Evolutionary conservation across 176 grass and related monocot genomes (phyloP).

Genomic region (Leersia perrieri): DNA sequence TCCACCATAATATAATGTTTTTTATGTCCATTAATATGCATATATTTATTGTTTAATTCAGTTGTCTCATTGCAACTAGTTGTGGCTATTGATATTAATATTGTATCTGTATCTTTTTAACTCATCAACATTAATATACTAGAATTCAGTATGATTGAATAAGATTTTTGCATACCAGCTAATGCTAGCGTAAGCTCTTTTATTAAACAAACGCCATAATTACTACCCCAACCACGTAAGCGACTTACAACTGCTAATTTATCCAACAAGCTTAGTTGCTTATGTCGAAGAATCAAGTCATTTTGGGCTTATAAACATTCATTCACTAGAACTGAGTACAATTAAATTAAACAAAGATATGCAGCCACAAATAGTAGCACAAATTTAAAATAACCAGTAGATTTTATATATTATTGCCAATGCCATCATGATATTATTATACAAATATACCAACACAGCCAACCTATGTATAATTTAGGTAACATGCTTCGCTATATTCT

Average conservation of each 20-base stretch:
- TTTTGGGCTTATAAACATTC: not conserved
- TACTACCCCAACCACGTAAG: not conserved
- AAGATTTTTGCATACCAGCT: not conserved
- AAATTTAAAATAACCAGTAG: not conserved
- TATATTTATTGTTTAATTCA: not conserved
- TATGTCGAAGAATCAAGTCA: no score
- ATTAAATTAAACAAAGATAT: not conserved
- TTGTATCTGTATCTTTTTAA: not conserved
- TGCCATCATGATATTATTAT: not conserved
- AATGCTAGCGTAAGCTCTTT: no score
- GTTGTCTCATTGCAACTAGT: not conserved
- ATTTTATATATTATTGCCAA: not conserved
- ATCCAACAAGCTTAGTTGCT: not conserved
- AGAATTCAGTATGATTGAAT: not conserved
- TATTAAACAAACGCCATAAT: not conserved
- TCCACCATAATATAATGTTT: not conserved
- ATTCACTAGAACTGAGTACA: not conserved
- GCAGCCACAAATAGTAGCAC: not conserved
- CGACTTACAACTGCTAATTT: not conserved
- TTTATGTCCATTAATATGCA: not conserved
- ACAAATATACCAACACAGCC: not conserved
- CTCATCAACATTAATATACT: not conserved
- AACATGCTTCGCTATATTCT: not conserved
- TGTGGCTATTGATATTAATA: not conserved
- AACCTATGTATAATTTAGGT: not conserved